These are phyloP conservation scores for Endoconidiophora polonica DNA, from an alignment of 2,329 filamentous ascomycete species.

Conservation along the genomic window DNA sequence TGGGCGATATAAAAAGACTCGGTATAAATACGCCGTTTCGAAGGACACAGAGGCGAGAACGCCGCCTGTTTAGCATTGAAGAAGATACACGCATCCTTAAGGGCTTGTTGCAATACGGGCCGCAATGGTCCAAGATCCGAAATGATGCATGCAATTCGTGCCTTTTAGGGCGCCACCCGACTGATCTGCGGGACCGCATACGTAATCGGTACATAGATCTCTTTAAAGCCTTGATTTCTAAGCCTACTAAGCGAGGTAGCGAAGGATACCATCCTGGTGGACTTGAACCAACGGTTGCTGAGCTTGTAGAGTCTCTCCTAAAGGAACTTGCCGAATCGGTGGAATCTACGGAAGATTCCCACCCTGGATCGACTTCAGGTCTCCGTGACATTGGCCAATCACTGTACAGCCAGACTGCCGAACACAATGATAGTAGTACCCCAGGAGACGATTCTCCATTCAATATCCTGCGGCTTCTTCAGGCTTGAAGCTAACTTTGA, in stretches of 20 bases:
- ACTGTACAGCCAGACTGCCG: too few species aligned
- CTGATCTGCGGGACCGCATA: constrained; percentile 44
- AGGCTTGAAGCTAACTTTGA: background rate
- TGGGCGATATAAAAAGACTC: constrained; percentile 37
- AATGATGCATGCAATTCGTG: constrained; percentile 41
- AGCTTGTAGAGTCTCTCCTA: constrained; percentile 31
- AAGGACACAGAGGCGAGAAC: constrained; percentile 41
- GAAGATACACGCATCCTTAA: constrained; percentile 46
- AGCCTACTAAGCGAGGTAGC: constrained; percentile 3
- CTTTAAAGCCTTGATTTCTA: constrained; percentile 4
- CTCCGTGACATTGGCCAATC: too few species aligned
- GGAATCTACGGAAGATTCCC: constrained; percentile 10
- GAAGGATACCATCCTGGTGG: constrained; percentile 24
- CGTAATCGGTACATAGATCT: constrained; percentile 46
- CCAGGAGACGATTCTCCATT: background rate
- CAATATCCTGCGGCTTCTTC: background rate
- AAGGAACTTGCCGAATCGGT: constrained; percentile 18
- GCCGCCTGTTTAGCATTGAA: constrained; percentile 43
- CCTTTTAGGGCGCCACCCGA: constrained; percentile 38
- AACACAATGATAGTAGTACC: too few species aligned
- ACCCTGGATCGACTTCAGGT: too few species aligned
- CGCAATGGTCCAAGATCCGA: constrained; percentile 50
- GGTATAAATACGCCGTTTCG: constrained; percentile 47
- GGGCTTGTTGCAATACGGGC: constrained; percentile 42
- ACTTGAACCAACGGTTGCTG: constrained; percentile 35